phyloP scores from a whole-genome alignment of 805 yeast genomes.

The Candida succiphila region DNA sequence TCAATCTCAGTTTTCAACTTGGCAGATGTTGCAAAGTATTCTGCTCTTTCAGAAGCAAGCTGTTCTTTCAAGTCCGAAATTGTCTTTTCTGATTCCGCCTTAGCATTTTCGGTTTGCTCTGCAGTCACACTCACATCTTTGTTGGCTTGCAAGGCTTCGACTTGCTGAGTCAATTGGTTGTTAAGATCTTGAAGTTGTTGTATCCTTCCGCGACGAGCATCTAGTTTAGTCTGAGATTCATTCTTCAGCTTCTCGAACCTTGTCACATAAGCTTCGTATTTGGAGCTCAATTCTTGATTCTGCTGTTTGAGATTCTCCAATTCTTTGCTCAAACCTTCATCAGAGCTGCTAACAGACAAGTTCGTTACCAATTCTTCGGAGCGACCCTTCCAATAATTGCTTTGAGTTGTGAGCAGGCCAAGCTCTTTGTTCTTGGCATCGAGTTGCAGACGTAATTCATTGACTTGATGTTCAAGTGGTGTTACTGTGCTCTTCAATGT shows the following conservation, averaged over 20 bases:
- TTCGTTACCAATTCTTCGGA: constrained; percentile 32
- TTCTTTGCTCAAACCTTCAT: constrained; percentile 14
- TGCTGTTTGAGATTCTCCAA: constrained; percentile 8
- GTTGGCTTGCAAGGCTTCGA: not conserved
- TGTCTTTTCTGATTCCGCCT: constrained; percentile 8
- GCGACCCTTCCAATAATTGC: constrained; percentile 48
- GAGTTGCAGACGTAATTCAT: constrained; percentile 16
- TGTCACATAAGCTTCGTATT: constrained; percentile 1
- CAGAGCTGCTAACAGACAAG: constrained; percentile 3
- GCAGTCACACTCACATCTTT: not conserved
- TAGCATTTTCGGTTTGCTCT: not conserved
- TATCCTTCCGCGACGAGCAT: not conserved
- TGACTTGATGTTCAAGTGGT: constrained; percentile 9
- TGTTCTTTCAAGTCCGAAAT: constrained; percentile 5
- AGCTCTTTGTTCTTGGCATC: constrained; percentile 42
- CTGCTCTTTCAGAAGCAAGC: constrained; percentile 3
- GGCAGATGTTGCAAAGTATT: constrained; percentile 7
- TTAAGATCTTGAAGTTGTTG: constrained; percentile 10
- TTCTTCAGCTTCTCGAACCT: constrained; percentile 19
- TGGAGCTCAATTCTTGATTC: constrained; percentile 4
- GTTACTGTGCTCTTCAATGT: constrained; percentile 1
- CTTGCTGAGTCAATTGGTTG: constrained; percentile 2
- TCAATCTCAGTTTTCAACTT: constrained; percentile 9
- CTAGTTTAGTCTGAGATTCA: constrained; percentile 21
- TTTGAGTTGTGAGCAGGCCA: constrained; percentile 28